Evolutionary conservation across 2,329 filamentous ascomycete genomes (phyloP).

Genomic region (Monilinia aucupariae): DNA sequence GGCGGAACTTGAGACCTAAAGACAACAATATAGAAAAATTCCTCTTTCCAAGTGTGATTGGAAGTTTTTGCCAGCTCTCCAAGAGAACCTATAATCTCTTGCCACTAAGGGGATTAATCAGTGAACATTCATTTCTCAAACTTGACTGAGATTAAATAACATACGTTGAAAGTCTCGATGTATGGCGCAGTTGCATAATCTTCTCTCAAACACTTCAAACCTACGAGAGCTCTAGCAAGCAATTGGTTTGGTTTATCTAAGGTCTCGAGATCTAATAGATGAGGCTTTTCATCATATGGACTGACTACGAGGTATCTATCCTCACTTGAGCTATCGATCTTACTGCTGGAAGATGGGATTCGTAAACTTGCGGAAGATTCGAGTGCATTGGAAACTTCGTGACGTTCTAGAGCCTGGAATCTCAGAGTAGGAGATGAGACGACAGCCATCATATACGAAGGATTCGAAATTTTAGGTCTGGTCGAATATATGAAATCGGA

Average conservation of each 20-base stretch:
- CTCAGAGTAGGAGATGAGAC: constrained; percentile 17
- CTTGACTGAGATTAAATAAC: background rate
- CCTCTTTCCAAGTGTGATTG: constrained; percentile 51
- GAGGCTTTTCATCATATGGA: constrained; percentile 65
- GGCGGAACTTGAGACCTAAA: constrained; percentile 71
- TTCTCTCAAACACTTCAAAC: constrained; percentile 54
- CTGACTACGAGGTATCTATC: constrained; percentile 56
- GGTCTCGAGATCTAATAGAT: constrained; percentile 66
- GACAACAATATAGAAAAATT: constrained; percentile 75
- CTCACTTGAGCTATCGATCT: constrained; percentile 7
- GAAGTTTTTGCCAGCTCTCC: constrained; percentile 45
- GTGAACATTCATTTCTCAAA: background rate
- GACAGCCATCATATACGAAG: constrained; percentile 17
- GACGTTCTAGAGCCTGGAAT: background rate
- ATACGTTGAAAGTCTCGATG: constrained; percentile 62
- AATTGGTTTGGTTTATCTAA: constrained; percentile 62
- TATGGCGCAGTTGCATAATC: constrained; percentile 78
- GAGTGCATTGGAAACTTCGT: background rate
- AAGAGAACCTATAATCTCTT: constrained; percentile 54
- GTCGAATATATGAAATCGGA: background rate
- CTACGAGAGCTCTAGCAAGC: constrained; percentile 64
- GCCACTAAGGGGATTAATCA: constrained; percentile 43
- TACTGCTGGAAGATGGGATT: background rate
- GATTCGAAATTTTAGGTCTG: background rate
- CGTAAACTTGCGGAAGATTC: constrained; percentile 1